A percentile compares a stretch with the other conserved stretches of the same genome.
Evolutionary conservation across 768 basidiomycete genomes (phyloP).

Genomic region (Pisolithus albus): DNA sequence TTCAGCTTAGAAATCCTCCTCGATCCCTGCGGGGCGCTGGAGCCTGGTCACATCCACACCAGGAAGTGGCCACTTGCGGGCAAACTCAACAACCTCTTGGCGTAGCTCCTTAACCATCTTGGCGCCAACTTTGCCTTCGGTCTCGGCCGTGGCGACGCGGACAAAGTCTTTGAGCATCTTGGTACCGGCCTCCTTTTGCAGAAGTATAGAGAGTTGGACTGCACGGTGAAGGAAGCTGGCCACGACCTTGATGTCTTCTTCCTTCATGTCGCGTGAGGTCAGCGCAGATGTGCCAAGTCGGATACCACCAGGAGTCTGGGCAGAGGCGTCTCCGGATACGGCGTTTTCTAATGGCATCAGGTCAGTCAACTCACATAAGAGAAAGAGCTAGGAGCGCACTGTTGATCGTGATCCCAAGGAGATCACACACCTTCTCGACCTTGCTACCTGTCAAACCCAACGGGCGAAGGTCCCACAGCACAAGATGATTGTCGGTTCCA

Average conservation of each 20-base stretch:
- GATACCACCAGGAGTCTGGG: conserved; percentile 94
- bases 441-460: conserved; percentile 96
- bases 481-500: conserved; percentile 96
- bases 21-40: conserved; percentile 55
- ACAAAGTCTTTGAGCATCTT: conserved; percentile 97
- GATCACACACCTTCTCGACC: conserved; percentile 96
- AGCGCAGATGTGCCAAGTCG: conserved; percentile 92
- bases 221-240: conserved; percentile 91
- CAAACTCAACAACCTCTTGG: conserved; percentile 76
- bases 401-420: conserved; percentile 95
- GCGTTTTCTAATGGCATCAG: conserved; percentile 64
- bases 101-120: conserved; percentile 66
- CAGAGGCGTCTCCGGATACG: conserved; percentile 93
- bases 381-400: conserved; percentile 42
- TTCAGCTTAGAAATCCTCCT: conserved; percentile 39
- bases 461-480: conserved; percentile 96
- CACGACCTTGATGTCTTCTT: conserved; percentile 80
- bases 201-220: conserved; percentile 79
- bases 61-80: conserved; percentile 86
- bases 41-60: conserved; percentile 57
- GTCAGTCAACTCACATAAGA: not conserved
- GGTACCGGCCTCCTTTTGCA: conserved; percentile 92
- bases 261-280: conserved; percentile 90
- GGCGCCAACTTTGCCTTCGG: conserved; percentile 66
- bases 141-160: conserved; percentile 61